Evolutionary conservation across 805 yeast genomes (phyloP).

Genomic region (Pichia nanzhaoensis): DNA sequence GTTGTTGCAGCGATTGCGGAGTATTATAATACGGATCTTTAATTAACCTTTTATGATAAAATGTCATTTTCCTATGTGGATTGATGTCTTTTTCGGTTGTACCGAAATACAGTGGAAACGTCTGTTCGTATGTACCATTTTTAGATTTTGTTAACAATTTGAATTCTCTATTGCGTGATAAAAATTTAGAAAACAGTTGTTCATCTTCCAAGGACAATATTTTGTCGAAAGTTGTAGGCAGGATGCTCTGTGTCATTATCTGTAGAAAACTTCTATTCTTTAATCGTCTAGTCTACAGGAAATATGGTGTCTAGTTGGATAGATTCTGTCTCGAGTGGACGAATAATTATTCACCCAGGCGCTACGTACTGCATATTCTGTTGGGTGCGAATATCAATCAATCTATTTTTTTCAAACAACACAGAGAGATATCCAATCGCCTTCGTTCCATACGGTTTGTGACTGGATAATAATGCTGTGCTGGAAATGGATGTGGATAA

Average conservation of each 20-base stretch:
- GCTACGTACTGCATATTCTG: no score
- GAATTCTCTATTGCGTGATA: slow-evolving; percentile 17
- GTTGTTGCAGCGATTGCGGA: neutral
- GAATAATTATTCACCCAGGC: neutral
- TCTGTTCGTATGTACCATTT: slow-evolving; percentile 7
- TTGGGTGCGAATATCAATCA: no score
- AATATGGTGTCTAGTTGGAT: no score
- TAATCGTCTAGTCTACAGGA: no score
- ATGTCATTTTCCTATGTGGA: slow-evolving; percentile 19
- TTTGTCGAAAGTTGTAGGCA: neutral
- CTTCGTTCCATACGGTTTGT: no score
- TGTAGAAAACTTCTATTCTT: no score
- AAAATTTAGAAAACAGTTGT: slow-evolving; percentile 25
- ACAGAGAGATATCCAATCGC: no score
- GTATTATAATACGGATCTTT: slow-evolving; percentile 16
- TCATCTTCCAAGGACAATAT: slow-evolving; percentile 15
- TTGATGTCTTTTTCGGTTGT: slow-evolving; percentile 28
- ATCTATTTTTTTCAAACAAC: no score
- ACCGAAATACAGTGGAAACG: slow-evolving; percentile 29
- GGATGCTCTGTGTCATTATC: no score
- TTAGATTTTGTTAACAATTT: slow-evolving; percentile 16
- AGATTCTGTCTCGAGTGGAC: no score
- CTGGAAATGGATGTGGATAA: no score
- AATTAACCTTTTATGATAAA: slow-evolving; percentile 19
- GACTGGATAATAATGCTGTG: no score